A percentile compares a stretch with the other conserved stretches of the same genome.
Conservation (phyloP, 768 basidiomycete genomes). For the Phanerochaete sordida region DNA sequence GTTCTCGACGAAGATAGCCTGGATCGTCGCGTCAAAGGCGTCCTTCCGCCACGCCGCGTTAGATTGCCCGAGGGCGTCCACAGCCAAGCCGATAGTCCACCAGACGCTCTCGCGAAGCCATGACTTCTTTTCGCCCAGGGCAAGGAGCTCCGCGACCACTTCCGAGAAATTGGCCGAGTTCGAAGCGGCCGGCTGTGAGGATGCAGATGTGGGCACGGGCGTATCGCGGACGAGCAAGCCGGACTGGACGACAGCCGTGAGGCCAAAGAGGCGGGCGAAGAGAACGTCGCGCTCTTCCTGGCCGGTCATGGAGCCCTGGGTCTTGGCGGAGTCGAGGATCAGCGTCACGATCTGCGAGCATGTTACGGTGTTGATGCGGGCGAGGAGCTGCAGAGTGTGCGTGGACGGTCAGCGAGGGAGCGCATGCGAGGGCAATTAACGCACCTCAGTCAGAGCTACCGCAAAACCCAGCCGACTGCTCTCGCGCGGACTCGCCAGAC, state of each 20-base stretch:
- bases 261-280: constrained; percentile 90
- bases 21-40: constrained; percentile 49
- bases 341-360: constrained; percentile 75
- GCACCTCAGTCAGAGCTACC: constrained; percentile 91
- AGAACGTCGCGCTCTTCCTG: constrained; percentile 91
- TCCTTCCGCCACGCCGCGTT: constrained; percentile 68
- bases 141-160: constrained; percentile 56
- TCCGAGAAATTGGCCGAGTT: constrained; percentile 56
- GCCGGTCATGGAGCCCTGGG: constrained; percentile 74
- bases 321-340: constrained; percentile 66
- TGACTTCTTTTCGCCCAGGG: constrained; percentile 76
- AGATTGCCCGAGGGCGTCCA: constrained; percentile 57
- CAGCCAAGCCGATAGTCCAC: constrained; percentile 70
- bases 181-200: constrained; percentile 51
- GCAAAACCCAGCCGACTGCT: constrained; percentile 94
- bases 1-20: constrained; percentile 48
- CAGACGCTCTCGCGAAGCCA: constrained; percentile 92
- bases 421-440: constrained; percentile 18
- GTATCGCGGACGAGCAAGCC: constrained; percentile 67
- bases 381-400: constrained; percentile 57
- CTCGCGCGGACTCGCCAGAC: constrained; percentile 88
- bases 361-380: constrained; percentile 73
- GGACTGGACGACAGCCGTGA: constrained; percentile 82
- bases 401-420: not conserved
- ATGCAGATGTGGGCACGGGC: constrained; percentile 50